Base-by-base conservation (phyloP, 768 basidiomycete species). In the Panaeolus papilionaceus region DNA sequence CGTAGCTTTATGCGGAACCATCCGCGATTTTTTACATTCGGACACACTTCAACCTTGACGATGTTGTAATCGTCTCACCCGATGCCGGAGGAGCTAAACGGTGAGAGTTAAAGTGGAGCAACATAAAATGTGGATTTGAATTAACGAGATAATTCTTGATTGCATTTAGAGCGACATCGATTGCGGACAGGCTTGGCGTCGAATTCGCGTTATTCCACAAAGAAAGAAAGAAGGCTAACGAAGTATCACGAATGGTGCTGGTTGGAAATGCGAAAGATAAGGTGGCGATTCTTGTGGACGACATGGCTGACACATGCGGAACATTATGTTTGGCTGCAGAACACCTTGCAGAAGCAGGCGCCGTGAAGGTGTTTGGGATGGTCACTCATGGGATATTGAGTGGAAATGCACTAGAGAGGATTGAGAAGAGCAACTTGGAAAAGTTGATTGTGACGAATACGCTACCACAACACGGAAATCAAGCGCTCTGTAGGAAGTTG, bases 181-280 rank as follows among this genome's bases (percentile, higher is more conserved):
- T 99, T 73, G 97, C 98, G 26, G 97, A 99, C 78, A 89, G 94
- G 61, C 86, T 99, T 68, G 95, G 95, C 63, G 93, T 99, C 67
- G 97, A 99, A 75, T 99, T 99, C 82, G 98, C 98, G 28, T 83
- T 99, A 65, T 99, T 99, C 85, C 98, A 99, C 88, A 96, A 99
- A 77, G 98, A 99, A 84, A 92, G 97, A 68, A 96, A 96, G 83
- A 96, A 94, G 81, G 94, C 94, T 38, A 97, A 96, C 78, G 92
- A 95, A 70, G 94, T 97, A 7, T 95, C 94, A 68, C 89, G 95
- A 66, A 96, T 96, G 95, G 88, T 96, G 66, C 89, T 99, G 63
- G 97, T 99, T 54, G 98, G 98, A 0, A 90, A 95, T 74, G 96
- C 96, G 69, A 89, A 88, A 76, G 95, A 91, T 76, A 96, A 98